Evolutionary conservation across 2,329 filamentous ascomycete genomes (phyloP), one percentile per base, ranked within the genome.

Genomic region (Aspergillus fumigatus): DNA sequence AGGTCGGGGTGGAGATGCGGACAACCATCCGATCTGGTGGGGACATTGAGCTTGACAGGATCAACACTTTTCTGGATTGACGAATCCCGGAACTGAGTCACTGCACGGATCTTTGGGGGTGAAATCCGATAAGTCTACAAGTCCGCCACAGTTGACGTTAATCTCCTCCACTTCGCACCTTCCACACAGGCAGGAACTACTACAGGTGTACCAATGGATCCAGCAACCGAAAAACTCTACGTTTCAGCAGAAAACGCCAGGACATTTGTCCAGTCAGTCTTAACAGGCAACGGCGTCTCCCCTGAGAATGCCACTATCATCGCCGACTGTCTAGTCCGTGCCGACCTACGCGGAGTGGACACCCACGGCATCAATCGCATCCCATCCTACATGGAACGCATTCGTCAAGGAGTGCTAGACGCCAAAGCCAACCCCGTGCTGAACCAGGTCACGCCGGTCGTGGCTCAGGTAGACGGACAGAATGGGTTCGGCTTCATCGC

Each of bases 301-400:
- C 54, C 71, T 0, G 69, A 78, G 2, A 82, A 89, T 61, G 88
- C 89, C 17, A 61, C 73, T 3, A 84, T 85, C 38, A 75, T 92
- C 11, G 85, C 88, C n/a, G 75, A 77, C 59, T 88, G 86, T 59
- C 83, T 93, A 1, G 80, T 92, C 1, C 83, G 84, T 38, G 89
- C 89, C 11, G 89, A 93, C 64, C 81, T 93, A 0, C 85, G 89
- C 43, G 89, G 89, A 51, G 86, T 92, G 26, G 89, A 93, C 67
- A 90, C 88, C 0, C 89, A 93, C 69, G 89, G 87, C 58, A 84
- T 89, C 70, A 90, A 90, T 70, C 84, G 89, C 5, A 85, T 93
- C 43, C 88, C 89, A 1, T 89, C 86, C 0, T 93, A 93, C 76
- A 84, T 92, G 77, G 80, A 84, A 53, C 86, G 89, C 19, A 82